Conservation (phyloP, 345 rosid species). For the Moricandia arvensis region DNA sequence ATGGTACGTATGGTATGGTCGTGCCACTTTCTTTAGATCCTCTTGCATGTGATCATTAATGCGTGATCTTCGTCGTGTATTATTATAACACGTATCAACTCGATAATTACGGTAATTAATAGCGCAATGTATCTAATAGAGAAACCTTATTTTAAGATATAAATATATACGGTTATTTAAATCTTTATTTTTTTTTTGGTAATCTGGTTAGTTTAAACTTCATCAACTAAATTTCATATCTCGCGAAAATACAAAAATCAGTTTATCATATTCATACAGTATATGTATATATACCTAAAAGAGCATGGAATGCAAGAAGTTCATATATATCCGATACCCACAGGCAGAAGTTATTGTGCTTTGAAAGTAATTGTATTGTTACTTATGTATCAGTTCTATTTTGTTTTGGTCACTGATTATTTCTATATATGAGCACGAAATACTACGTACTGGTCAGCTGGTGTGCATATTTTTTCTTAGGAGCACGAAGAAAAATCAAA, state of each 20-base stretch:
- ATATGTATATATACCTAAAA: not conserved
- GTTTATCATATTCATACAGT: not conserved
- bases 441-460: slow-evolving; percentile 1
- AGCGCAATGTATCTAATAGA: not conserved
- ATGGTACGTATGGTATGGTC: slow-evolving; percentile 29
- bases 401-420: not conserved
- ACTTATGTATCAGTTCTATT: not conserved
- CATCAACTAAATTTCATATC: not conserved
- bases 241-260: not conserved
- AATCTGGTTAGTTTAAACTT: too few relatives aligned
- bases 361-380: slow-evolving; percentile 7
- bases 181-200: too few relatives aligned
- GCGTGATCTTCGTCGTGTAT: slow-evolving; percentile 19
- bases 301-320: not conserved
- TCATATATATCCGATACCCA: not conserved
- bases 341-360: not conserved
- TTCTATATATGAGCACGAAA: slow-evolving; percentile 5
- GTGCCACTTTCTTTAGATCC: slow-evolving; percentile 16
- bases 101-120: slow-evolving; percentile 9
- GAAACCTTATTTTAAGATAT: not conserved
- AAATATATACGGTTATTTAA: not conserved
- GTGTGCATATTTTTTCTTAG: not conserved
- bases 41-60: slow-evolving; percentile 37
- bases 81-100: slow-evolving; percentile 12
- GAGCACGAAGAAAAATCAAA: not conserved